Conservation (phyloP, 768 basidiomycete species). For the Pulveroboletus sp. region DNA sequence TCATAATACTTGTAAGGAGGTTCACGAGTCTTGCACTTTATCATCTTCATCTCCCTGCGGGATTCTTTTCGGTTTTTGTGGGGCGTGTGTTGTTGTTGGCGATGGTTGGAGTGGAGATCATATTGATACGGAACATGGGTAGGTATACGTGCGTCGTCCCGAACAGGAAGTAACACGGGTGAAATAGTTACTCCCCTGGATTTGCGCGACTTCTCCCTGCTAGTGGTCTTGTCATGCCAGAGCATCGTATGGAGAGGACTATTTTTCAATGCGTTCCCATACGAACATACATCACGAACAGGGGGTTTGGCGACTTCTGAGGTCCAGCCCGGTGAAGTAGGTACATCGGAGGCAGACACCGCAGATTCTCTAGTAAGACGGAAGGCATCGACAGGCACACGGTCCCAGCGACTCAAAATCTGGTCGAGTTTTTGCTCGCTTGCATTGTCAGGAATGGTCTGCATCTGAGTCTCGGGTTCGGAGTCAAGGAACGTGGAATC, state of each 20-base stretch:
- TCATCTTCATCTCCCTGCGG: conserved; percentile 61
- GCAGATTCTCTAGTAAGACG: conserved; percentile 49
- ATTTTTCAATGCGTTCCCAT: conserved; percentile 44
- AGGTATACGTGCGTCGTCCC: conserved; percentile 55
- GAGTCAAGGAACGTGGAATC: conserved; percentile 67
- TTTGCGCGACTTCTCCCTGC: conserved; percentile 23
- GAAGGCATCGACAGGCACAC: conserved; percentile 69
- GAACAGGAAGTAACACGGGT: conserved; percentile 48
- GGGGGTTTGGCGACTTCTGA: conserved; percentile 23
- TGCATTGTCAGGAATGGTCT: conserved; percentile 32
- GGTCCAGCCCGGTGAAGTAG: conserved; percentile 28
- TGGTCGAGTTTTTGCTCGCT: conserved; percentile 38
- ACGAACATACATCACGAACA: conserved; percentile 20
- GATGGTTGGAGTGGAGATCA: conserved; percentile 35
- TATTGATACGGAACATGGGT: conserved; percentile 34
- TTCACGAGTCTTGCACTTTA: conserved; percentile 54
- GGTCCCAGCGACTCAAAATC: conserved; percentile 66
- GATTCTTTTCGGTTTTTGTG: conserved; percentile 61
- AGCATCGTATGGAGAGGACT: conserved; percentile 55
- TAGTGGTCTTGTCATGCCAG: conserved; percentile 37
- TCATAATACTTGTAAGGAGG: conserved; percentile 35
- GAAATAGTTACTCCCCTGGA: conserved; percentile 39
- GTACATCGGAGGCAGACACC: conserved; percentile 22
- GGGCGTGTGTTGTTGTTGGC: conserved; percentile 32
- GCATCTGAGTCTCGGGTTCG: conserved; percentile 38